Conservation (phyloP, 208 protist genomes). For the Acanthamoeba triangularis region DNA sequence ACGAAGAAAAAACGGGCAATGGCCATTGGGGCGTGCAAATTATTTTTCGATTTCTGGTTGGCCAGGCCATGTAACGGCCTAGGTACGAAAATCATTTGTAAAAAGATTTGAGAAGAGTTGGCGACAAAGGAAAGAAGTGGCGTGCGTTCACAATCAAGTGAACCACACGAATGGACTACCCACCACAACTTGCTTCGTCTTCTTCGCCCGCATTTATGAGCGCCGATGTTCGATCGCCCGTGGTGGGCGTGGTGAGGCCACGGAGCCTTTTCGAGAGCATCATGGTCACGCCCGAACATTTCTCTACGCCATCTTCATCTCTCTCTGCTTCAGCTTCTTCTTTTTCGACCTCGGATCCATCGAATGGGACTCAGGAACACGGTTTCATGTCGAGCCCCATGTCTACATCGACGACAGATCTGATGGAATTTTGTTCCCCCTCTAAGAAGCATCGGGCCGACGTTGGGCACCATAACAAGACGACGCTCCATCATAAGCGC, state of each 20-base stretch:
- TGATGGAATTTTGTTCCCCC: slow-evolving; percentile 61
- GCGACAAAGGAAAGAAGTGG: not conserved
- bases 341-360: not conserved
- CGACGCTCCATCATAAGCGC: not conserved
- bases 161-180: not conserved
- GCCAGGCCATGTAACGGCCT: not conserved
- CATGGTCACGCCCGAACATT: not conserved
- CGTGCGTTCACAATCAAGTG: not conserved
- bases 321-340: not conserved
- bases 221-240: not conserved
- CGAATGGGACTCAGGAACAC: not conserved
- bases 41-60: not conserved
- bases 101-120: too few species aligned
- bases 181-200: not conserved
- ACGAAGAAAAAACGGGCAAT: too few species aligned
- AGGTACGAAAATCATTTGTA: not conserved
- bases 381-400: not conserved
- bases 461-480: not conserved
- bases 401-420: not conserved
- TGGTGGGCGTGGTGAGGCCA: not conserved
- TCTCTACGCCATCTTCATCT: not conserved
- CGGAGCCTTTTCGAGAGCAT: slow-evolving; percentile 38
- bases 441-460: not conserved
- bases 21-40: not conserved
- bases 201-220: not conserved